A percentile compares a stretch with the other conserved stretches of the same genome.
Evolutionary conservation across 768 basidiomycete genomes (phyloP).

Genomic region (Omphalotus guepiniiformis): DNA sequence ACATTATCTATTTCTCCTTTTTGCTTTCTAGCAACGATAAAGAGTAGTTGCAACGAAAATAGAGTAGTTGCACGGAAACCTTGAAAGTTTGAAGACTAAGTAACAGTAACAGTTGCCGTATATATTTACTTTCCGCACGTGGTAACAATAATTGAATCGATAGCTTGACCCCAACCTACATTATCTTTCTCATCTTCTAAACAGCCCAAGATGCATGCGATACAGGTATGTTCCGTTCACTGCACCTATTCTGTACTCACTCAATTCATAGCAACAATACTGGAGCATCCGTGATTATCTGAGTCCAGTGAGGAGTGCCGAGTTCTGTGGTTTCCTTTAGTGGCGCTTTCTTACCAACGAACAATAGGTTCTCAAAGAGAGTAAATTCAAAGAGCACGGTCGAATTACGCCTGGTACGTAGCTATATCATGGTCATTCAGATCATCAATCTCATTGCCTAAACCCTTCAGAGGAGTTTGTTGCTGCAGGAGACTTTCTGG

Average conservation of each 20-base stretch:
- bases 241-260: not conserved
- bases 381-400: constrained; percentile 99
- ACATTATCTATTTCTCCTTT: not conserved
- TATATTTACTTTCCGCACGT: not conserved
- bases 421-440: constrained; percentile 7
- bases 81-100: not conserved
- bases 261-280: constrained; percentile 69
- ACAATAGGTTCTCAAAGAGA: constrained; percentile 86
- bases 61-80: not conserved
- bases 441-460: constrained; percentile 15
- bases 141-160: no score
- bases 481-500: constrained; percentile 93
- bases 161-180: not conserved
- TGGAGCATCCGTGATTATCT: constrained; percentile 95
- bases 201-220: constrained; percentile 11
- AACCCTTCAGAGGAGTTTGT: constrained; percentile 83
- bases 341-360: not conserved
- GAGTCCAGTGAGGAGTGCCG: constrained; percentile 72
- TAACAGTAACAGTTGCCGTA: not conserved
- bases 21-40: not conserved
- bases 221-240: constrained; percentile 5
- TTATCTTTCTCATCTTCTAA: not conserved
- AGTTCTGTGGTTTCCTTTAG: not conserved
- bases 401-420: constrained; percentile 85
- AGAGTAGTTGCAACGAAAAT: not conserved